A percentile compares a stretch with the other conserved stretches of the same genome.
phyloP scores from a whole-genome alignment of 2,329 filamentous ascomycete species.

The Paraconiothyrium sp. region DNA sequence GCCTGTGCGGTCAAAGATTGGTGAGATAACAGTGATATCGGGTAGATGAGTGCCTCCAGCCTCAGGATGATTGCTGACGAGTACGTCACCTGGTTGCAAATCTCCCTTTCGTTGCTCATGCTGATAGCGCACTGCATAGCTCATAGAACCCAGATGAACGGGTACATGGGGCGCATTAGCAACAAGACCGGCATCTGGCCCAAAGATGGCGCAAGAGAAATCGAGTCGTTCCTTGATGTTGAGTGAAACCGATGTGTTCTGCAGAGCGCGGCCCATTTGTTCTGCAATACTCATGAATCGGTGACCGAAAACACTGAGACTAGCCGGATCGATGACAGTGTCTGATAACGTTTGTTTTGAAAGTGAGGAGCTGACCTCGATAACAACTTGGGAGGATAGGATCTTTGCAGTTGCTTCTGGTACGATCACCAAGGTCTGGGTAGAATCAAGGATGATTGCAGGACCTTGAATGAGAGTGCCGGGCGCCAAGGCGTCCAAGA shows the following conservation, averaged over 20 bases:
- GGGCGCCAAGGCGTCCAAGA: conserved; percentile 28
- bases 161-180: conserved; percentile 56
- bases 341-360: conserved; percentile 1
- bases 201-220: conserved; percentile 57
- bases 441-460: conserved; percentile 51
- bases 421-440: conserved; percentile 57
- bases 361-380: conserved; percentile 38
- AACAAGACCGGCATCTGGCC: conserved; percentile 53
- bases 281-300: conserved; percentile 69
- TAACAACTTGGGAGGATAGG: conserved; percentile 50
- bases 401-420: conserved; percentile 51
- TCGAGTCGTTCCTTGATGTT: conserved; percentile 57
- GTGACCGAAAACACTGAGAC: conserved; percentile 43
- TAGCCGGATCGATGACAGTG: conserved; percentile 18
- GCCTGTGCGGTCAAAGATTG: conserved; percentile 34
- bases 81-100: conserved; percentile 38
- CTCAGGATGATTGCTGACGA: conserved; percentile 40
- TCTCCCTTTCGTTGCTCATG: conserved; percentile 38
- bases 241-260: conserved; percentile 64
- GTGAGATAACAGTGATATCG: conserved; percentile 39
- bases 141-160: conserved; percentile 56
- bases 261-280: conserved; percentile 66
- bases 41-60: conserved; percentile 42
- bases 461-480: conserved; percentile 38
- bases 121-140: conserved; percentile 53